These are phyloP conservation scores for Epichloe amarillans DNA, from an alignment of 2,329 filamentous ascomycete species.

Conservation along the genomic window DNA sequence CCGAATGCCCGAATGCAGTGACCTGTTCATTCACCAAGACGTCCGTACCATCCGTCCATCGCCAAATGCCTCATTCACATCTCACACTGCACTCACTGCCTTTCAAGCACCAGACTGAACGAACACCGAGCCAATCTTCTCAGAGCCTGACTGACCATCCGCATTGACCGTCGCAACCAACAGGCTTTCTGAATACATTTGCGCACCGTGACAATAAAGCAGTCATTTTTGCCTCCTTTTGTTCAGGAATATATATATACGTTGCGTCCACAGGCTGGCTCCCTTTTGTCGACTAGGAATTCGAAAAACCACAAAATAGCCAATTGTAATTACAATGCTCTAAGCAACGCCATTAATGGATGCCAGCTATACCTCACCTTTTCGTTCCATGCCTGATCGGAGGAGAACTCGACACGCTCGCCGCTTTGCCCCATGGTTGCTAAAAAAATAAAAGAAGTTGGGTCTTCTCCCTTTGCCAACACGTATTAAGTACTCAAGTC, in stretches of 20 bases:
- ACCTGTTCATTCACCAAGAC: too few species aligned
- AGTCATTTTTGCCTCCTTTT: not conserved
- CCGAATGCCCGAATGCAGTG: too few species aligned
- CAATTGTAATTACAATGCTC: constrained; percentile 6
- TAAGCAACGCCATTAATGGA: constrained; percentile 6
- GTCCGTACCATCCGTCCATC: too few species aligned
- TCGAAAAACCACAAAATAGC: not conserved
- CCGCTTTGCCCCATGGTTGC: constrained; percentile 1
- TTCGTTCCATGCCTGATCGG: not conserved
- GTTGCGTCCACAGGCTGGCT: not conserved
- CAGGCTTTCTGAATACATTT: too few species aligned
- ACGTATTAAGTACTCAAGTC: constrained; percentile 19
- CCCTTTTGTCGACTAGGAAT: not conserved
- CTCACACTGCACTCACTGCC: too few species aligned
- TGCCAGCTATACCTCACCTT: constrained; percentile 1
- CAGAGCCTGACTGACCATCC: too few species aligned
- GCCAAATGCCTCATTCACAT: too few species aligned
- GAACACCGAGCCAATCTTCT: too few species aligned
- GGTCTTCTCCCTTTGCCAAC: not conserved
- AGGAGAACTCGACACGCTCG: not conserved
- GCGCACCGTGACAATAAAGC: too few species aligned
- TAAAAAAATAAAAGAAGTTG: not conserved
- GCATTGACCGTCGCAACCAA: too few species aligned
- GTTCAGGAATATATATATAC: not conserved
- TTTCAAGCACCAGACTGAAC: too few species aligned